Evolutionary conservation across 2,329 filamentous ascomycete genomes (phyloP), one percentile per base, ranked within the genome.

Genomic region (Aspergillus fijiensis): DNA sequence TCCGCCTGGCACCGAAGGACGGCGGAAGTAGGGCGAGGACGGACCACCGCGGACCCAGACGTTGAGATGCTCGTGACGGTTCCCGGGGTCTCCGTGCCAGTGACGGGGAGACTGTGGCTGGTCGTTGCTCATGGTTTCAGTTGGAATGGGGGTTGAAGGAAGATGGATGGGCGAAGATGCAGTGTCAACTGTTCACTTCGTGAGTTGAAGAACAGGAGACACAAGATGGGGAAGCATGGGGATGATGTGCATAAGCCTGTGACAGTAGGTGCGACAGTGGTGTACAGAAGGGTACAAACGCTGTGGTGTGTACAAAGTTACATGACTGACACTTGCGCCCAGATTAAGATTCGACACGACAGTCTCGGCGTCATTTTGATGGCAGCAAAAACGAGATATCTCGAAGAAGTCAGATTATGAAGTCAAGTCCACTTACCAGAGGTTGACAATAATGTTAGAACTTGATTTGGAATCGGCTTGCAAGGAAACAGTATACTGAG

Each of bases 21-120:
- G 65, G 51, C 67, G 70, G 16, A 53, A 53, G 14, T 62, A 64
- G 31, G 51, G 21, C 45, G 60, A 54, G 2, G 65, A 45, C 45
- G 61, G 59, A 19, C 74, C 74, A 29, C 74, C 74, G 31, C 57
- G 63, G 58, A 73, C 69, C 74, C 73, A 76, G 60, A 73, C 72
- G 53, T 74, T 76, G 45, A 63, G 67, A 52, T 75, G 74, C 50
- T 76, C 71, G 60, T 76, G 60, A 55, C 74, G 72, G 51, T 74
- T 62, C 33, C 74, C 74, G 33, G 68, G 14, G 14, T 4, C 59
- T 51, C 74, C 74, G 61, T 75, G 72, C 74, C 74, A 76, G 64
- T 76, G 68, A 49, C 73, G 72, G 25, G 66, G 65, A 35, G 69
- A 60, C 21, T 60, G 58, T 7, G 60, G 55, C 27, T 62, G 48